These are phyloP conservation scores for Psilocybe azurescens DNA, from an alignment of 768 basidiomycete species.

Conservation along the genomic window DNA sequence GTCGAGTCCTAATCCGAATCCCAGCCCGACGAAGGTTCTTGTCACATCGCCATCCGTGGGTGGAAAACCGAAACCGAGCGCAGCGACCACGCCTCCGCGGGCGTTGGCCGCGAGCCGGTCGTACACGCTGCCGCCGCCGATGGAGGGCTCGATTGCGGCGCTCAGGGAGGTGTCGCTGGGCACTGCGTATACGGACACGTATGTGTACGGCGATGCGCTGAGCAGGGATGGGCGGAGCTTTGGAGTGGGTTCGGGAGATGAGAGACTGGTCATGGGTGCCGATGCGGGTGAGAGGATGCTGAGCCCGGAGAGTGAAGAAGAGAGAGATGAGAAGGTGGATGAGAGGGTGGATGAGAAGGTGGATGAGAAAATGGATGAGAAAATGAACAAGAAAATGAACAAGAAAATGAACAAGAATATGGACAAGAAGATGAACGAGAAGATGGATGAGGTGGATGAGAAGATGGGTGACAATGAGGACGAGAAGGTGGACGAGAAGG, in stretches of 20 bases:
- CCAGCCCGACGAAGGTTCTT: background rate
- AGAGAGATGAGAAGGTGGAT: background rate
- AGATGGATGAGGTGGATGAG: background rate
- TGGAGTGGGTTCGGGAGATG: background rate
- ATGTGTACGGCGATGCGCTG: background rate
- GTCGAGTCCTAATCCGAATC: background rate
- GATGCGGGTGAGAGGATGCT: conserved; percentile 20
- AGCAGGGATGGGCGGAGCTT: background rate
- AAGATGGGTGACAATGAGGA: too few species aligned
- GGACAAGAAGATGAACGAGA: background rate
- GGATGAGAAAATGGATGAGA: too few species aligned
- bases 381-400: too few species aligned
- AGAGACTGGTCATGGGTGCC: conserved; percentile 15
- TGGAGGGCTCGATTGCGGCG: conserved; percentile 22
- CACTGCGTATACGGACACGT: background rate
- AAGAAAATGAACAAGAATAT: background rate
- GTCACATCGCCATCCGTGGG: background rate
- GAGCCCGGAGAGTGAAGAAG: conserved; percentile 19
- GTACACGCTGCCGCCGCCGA: conserved; percentile 18
- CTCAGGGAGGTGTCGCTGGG: conserved; percentile 10
- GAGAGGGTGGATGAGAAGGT: too few species aligned
- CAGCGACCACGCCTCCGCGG: background rate
- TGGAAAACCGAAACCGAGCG: background rate
- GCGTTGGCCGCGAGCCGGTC: conserved; percentile 4
- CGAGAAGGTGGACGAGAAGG: too few species aligned